A percentile compares a stretch with the other conserved stretches of the same genome.
phyloP scores from a whole-genome alignment of 2,329 filamentous ascomycete species.

The Aphanocladium album region DNA sequence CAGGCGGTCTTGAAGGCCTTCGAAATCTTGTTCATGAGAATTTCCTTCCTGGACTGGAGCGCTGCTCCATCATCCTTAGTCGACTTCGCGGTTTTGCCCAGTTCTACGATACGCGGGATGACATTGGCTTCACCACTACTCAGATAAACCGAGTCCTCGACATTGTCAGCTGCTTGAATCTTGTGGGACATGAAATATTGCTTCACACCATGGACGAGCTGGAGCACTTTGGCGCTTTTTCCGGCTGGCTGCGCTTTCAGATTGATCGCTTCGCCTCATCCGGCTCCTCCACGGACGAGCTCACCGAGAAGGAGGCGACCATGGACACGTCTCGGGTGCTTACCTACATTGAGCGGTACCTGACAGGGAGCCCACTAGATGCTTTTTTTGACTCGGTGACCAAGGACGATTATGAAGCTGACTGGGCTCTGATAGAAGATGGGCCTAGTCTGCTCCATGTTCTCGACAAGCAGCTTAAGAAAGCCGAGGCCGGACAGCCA shows the following conservation, averaged over 20 bases:
- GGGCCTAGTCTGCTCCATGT: conserved; percentile 42
- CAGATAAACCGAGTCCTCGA: conserved; percentile 64
- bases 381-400: conserved; percentile 52
- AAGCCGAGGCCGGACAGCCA: conserved; percentile 39
- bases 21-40: conserved; percentile 79
- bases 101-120: conserved; percentile 64
- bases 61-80: conserved; percentile 74
- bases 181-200: conserved; percentile 70
- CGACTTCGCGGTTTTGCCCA: conserved; percentile 78
- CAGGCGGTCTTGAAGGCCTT: conserved; percentile 70
- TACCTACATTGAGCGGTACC: conserved; percentile 68
- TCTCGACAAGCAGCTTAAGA: conserved; percentile 44
- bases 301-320: conserved; percentile 69
- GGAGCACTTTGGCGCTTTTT: conserved; percentile 71
- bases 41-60: conserved; percentile 80
- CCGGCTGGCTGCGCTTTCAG: conserved; percentile 75
- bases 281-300: conserved; percentile 61
- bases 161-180: conserved; percentile 66
- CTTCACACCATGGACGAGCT: conserved; percentile 70
- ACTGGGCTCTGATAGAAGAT: conserved; percentile 39
- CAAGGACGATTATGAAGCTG: conserved; percentile 46
- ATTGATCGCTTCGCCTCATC: conserved; percentile 69
- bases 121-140: conserved; percentile 60
- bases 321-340: conserved; percentile 70
- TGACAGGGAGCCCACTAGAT: conserved; percentile 61